Base-by-base conservation (phyloP, 2,329 filamentous ascomycete species). In the Didymella arachidicola region DNA sequence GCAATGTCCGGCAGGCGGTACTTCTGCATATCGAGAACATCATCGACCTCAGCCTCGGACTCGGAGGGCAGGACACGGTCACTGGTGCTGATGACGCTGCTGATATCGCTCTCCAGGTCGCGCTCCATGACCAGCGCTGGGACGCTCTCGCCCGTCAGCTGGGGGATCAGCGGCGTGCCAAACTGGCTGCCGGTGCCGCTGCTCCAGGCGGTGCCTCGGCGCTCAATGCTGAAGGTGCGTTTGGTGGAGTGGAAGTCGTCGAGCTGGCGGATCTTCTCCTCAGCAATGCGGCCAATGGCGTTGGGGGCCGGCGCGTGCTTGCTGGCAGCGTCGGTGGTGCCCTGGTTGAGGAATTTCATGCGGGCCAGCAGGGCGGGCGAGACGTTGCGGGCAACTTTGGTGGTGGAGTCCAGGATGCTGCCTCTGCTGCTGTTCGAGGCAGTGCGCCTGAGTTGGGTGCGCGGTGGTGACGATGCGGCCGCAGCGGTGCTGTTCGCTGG, bases 151-250 rank as follows among this genome's bases (percentile, higher is more conserved):
- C 74, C 76, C 29, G 74, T 77, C 30, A 70, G 63, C 63, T 73
- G 72, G 14, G 71, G 68, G n/a, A 68, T 68, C 62, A 74, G 66
- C 53, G 70, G 67, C 39, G 70, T 70, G 53, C 65, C 65, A 45
- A 57, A 57, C 55, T 69, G 69, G 58, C 70, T 70, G 58, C 47
- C 44, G 74, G 86, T 86, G 79, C 60, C 61, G 74, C 86, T 87
- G 80, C 86, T 90, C 89, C 89, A 92, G 68, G 89, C 85, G 71
- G 87, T 86, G 72, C 89, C 89, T 70, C 88, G 84, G 72, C 88
- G 84, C 75, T 88, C 82, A 68, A 91, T 80, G 65, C 79, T 80
- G 64, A 80, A 80, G 63, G 79, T 81, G 71, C 81, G 70, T 59
- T 86, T 83, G 65, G 84, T 67, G 27, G 57, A 60, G 72, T 90